A percentile compares a stretch with the other conserved stretches of the same genome.
Evolutionary conservation across 2,329 filamentous ascomycete genomes (phyloP).

Genomic region (Monilinia vaccinii-corymbosi): DNA sequence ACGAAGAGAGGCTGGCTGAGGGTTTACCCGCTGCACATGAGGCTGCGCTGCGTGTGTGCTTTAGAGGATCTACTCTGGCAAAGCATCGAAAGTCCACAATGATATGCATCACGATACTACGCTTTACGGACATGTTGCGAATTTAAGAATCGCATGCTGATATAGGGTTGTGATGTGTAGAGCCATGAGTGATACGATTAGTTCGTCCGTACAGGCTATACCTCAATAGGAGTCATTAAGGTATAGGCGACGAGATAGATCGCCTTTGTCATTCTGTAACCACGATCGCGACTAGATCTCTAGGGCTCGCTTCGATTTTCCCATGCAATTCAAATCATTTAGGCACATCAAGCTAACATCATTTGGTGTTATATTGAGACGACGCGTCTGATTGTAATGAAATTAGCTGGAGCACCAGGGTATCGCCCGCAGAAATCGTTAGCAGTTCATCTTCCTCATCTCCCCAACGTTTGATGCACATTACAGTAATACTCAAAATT

Average conservation of each 20-base stretch:
- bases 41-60: background rate
- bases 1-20: background rate
- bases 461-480: background rate
- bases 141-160: background rate
- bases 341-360: background rate
- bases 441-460: slow-evolving; percentile 1
- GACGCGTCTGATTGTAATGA: background rate
- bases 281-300: background rate
- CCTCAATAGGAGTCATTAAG: background rate
- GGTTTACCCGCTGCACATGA: background rate
- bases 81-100: background rate
- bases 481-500: background rate
- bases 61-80: background rate
- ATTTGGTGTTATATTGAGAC: background rate
- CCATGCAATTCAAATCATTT: background rate
- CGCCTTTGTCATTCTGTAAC: background rate
- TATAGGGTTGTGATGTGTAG: background rate
- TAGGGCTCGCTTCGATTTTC: background rate
- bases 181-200: background rate
- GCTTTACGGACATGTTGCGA: background rate
- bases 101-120: background rate
- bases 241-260: slow-evolving; percentile 6
- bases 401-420: background rate
- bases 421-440: background rate
- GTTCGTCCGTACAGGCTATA: background rate